These are phyloP conservation scores for Trichoderma erinaceum DNA, from an alignment of 495 filamentous ascomycete species.

Conservation along the genomic window DNA sequence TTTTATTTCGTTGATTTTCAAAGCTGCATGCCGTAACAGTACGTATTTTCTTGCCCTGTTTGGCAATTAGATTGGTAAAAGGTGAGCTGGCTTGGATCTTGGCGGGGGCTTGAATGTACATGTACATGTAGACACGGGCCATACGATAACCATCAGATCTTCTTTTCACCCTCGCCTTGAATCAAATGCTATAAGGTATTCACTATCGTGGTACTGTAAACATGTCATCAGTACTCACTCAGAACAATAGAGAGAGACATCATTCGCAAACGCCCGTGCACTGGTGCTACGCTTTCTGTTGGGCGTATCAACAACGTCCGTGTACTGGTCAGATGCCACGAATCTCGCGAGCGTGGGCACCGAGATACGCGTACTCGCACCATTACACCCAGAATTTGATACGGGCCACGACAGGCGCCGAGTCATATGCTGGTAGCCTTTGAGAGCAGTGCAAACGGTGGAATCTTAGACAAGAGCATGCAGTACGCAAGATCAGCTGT, in stretches of 20 bases:
- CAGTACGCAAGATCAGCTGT: not conserved
- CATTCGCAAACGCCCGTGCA: not conserved
- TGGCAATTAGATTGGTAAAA: not conserved
- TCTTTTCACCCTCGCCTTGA: too few relatives aligned
- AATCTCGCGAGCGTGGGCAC: not conserved
- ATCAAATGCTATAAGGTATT: too few relatives aligned
- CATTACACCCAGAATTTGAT: not conserved
- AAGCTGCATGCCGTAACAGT: not conserved
- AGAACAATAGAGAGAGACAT: not conserved
- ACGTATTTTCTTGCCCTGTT: not conserved
- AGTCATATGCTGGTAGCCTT: not conserved
- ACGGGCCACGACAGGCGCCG: constrained; percentile 4
- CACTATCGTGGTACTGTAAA: too few relatives aligned
- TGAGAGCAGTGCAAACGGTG: not conserved
- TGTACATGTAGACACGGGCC: not conserved
- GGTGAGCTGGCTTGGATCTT: not conserved
- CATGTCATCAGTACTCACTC: too few relatives aligned
- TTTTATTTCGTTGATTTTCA: too few relatives aligned
- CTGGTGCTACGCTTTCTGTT: not conserved
- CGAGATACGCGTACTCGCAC: constrained; percentile 12
- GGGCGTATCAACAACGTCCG: not conserved
- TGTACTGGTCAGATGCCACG: constrained; percentile 3
- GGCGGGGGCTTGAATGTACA: not conserved
- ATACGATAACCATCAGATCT: too few relatives aligned
- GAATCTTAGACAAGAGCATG: not conserved